Percentiles rank a stretch among this genome's conserved stretches.
Evolutionary conservation across 129 eudicot genomes (phyloP).

Genomic region (Tanacetum coccineum): DNA sequence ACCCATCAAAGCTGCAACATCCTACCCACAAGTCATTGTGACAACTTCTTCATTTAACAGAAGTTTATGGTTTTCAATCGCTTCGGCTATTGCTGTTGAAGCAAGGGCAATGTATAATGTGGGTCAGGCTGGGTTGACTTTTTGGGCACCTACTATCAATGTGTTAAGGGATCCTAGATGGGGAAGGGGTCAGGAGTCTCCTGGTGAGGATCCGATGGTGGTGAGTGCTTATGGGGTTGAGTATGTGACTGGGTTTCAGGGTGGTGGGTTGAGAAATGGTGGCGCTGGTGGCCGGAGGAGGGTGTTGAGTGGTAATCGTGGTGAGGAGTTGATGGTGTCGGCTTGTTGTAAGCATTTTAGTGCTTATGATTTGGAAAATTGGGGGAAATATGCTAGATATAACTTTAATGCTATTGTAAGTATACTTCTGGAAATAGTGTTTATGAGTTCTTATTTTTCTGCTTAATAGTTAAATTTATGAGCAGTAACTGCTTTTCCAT

Average conservation of each 20-base stretch:
- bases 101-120: constrained; percentile 79
- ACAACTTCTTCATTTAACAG: constrained; percentile 63
- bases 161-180: constrained; percentile 92
- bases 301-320: constrained; percentile 35
- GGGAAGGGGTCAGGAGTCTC: constrained; percentile 98
- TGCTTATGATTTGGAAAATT: constrained; percentile 92
- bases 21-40: constrained; percentile 75
- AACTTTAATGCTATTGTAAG: constrained; percentile 87
- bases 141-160: constrained; percentile 90
- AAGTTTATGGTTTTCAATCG: constrained; percentile 61
- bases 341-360: constrained; percentile 97
- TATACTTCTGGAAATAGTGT: background rate
- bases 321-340: constrained; percentile 67
- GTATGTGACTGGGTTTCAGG: constrained; percentile 23
- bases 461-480: background rate
- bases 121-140: constrained; percentile 95
- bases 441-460: background rate
- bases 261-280: constrained; percentile 32
- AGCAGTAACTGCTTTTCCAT: too few species aligned
- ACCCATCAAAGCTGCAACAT: constrained; percentile 56
- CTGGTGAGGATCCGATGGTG: constrained; percentile 94
- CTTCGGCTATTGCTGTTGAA: constrained; percentile 58
- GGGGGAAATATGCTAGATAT: constrained; percentile 66
- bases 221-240: too few species aligned
- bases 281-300: constrained; percentile 30